These are phyloP conservation scores for Cantharellus anzutake DNA, from an alignment of 768 basidiomycete genomes.

Conservation along the genomic window DNA sequence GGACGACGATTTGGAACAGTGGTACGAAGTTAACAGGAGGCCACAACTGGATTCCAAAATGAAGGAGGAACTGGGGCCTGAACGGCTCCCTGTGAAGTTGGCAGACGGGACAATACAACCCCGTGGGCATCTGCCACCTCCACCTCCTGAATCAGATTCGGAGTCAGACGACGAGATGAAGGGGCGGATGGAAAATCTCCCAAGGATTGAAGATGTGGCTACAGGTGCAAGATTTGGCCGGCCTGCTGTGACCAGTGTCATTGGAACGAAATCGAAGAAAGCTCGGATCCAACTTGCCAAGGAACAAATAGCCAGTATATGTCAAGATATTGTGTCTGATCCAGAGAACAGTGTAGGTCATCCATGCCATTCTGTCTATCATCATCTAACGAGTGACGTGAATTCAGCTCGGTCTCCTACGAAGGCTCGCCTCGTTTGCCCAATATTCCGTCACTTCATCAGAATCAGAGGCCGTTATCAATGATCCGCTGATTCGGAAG, in stretches of 20 bases:
- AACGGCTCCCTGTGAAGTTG: constrained; percentile 72
- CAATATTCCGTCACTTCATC: constrained; percentile 50
- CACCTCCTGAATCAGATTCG: constrained; percentile 15
- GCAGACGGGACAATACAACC: constrained; percentile 57
- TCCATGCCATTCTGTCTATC: background rate
- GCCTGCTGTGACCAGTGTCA: constrained; percentile 51
- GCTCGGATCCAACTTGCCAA: constrained; percentile 59
- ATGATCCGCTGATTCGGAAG: constrained; percentile 70
- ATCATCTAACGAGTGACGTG: too few species aligned
- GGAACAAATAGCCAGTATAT: constrained; percentile 84
- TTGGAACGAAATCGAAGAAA: constrained; percentile 45
- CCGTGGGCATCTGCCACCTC: constrained; percentile 16
- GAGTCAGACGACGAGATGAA: constrained; percentile 3
- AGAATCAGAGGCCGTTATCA: constrained; percentile 48
- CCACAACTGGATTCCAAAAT: constrained; percentile 33
- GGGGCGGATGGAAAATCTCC: background rate
- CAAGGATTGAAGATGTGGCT: constrained; percentile 39
- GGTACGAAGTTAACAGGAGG: constrained; percentile 34
- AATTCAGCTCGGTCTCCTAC: constrained; percentile 62
- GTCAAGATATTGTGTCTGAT: constrained; percentile 85
- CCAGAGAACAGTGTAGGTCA: constrained; percentile 79
- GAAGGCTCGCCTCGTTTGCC: constrained; percentile 80
- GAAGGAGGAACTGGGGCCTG: constrained; percentile 31
- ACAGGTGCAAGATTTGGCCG: constrained; percentile 83
- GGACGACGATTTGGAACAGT: constrained; percentile 32